phyloP scores from a whole-genome alignment of 192 early-diverging fungal genomes.

The Dimargaris cristalligena region DNA sequence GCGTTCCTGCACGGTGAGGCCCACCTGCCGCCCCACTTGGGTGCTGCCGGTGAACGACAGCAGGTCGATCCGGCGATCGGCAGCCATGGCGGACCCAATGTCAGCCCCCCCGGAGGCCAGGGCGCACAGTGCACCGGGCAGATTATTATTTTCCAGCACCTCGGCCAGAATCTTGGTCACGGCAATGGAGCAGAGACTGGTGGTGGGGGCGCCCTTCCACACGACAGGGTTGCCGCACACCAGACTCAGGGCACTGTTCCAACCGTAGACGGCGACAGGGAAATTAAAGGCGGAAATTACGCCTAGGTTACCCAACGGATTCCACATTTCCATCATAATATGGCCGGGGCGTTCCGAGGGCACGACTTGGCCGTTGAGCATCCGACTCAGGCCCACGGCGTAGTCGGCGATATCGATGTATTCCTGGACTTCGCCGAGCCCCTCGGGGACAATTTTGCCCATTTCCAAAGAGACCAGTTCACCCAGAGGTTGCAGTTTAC shows the following conservation, averaged over 20 bases:
- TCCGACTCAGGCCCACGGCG: slow-evolving; percentile 69
- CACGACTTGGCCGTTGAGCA: slow-evolving; percentile 63
- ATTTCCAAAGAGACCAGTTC: slow-evolving; percentile 78
- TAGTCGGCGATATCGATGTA: slow-evolving; percentile 91
- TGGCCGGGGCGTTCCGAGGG: slow-evolving; percentile 85
- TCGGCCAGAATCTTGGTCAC: slow-evolving; percentile 71
- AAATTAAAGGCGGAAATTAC: slow-evolving; percentile 95
- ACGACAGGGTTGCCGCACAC: slow-evolving; percentile 82
- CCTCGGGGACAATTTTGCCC: slow-evolving; percentile 89
- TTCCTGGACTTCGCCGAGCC: slow-evolving; percentile 89
- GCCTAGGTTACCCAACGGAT: slow-evolving; percentile 81
- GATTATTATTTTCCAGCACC: slow-evolving; percentile 60
- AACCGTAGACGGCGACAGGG: slow-evolving; percentile 81
- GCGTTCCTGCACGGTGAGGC: slow-evolving; percentile 56
- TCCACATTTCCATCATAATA: slow-evolving; percentile 89
- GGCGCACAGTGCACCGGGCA: slow-evolving; percentile 71
- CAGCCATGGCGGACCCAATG: slow-evolving; percentile 58
- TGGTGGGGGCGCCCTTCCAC: slow-evolving; percentile 77
- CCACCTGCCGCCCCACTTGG: slow-evolving; percentile 55
- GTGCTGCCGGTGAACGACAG: slow-evolving; percentile 90
- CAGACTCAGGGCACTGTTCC: slow-evolving; percentile 81
- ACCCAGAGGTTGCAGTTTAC: slow-evolving; percentile 64
- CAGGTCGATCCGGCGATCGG: slow-evolving; percentile 52
- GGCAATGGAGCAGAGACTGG: slow-evolving; percentile 67
- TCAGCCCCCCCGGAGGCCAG: slow-evolving; percentile 72